These are phyloP conservation scores for Saccharomyces jurei DNA, from an alignment of 805 yeast species.

Conservation along the genomic window DNA sequence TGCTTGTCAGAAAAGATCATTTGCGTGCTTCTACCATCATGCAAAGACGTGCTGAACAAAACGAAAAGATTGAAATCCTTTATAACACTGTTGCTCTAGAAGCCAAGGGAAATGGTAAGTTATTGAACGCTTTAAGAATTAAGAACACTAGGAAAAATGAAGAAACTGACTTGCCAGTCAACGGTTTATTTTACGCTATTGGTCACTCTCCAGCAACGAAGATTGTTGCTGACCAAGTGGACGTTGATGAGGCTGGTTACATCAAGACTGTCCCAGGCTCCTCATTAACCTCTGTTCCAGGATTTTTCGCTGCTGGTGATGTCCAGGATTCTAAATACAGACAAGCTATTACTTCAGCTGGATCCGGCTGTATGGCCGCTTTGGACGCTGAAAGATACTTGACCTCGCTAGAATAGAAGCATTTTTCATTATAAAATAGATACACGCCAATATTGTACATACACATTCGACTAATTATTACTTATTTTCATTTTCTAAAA, in stretches of 20 bases:
- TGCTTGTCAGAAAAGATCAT: slow-evolving; percentile 89
- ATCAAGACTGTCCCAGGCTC: slow-evolving; percentile 86
- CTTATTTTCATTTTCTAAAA: neutral
- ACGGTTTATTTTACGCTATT: slow-evolving; percentile 94
- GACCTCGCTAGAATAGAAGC: slow-evolving; percentile 43
- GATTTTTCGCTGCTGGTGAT: slow-evolving; percentile 98
- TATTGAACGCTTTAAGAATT: slow-evolving; percentile 56
- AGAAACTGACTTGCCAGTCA: slow-evolving; percentile 61
- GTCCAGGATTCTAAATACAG: slow-evolving; percentile 95
- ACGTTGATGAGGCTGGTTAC: slow-evolving; percentile 83
- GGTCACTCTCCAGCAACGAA: slow-evolving; percentile 95
- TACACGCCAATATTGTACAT: neutral
- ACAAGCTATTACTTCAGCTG: slow-evolving; percentile 99
- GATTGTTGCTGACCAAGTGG: slow-evolving; percentile 68
- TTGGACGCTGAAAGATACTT: slow-evolving; percentile 84
- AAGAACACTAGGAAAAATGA: slow-evolving; percentile 68
- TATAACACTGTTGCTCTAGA: slow-evolving; percentile 79
- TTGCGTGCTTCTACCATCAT: slow-evolving; percentile 93
- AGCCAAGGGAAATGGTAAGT: slow-evolving; percentile 90
- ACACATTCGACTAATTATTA: neutral
- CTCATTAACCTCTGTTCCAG: slow-evolving; percentile 73
- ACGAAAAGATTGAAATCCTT: slow-evolving; percentile 84
- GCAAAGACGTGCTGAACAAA: slow-evolving; percentile 83
- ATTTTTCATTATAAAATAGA: neutral
- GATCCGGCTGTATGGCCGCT: slow-evolving; percentile 99